These are phyloP conservation scores for Glaciozyma antarctica DNA, from an alignment of 768 basidiomycete species.

Conservation along the genomic window DNA sequence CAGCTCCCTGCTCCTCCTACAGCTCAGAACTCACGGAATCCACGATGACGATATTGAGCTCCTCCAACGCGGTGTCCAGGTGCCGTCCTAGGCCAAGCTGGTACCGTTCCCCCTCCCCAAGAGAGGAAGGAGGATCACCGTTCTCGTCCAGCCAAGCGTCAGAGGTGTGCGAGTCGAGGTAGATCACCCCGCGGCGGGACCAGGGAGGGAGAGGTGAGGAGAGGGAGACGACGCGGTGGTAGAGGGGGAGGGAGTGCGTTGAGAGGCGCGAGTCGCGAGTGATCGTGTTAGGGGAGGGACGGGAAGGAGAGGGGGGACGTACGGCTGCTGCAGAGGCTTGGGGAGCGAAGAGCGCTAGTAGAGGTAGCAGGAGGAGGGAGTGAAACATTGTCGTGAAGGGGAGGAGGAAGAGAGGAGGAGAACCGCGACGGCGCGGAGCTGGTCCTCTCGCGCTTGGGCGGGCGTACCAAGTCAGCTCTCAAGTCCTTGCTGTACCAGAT, in stretches of 20 bases:
- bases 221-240: slow-evolving; percentile 1
- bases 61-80: background rate
- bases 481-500: too few relatives aligned
- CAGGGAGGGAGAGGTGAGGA: background rate
- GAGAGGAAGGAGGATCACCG: background rate
- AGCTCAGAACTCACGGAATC: slow-evolving; percentile 5
- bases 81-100: background rate
- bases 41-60: slow-evolving; percentile 1
- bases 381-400: background rate
- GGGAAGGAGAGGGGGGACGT: background rate
- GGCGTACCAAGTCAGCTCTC: too few relatives aligned
- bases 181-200: background rate
- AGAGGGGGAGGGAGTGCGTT: background rate
- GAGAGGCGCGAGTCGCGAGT: background rate
- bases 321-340: too few relatives aligned
- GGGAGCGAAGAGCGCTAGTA: background rate
- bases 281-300: background rate
- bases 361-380: background rate
- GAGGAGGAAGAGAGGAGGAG: background rate
- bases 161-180: background rate
- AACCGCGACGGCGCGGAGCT: background rate
- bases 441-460: too few relatives aligned
- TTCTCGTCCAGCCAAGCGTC: background rate
- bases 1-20: background rate
- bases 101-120: background rate